Percentiles rank a stretch among this genome's conserved stretches.
These are phyloP conservation scores for Rhodotorula sphaerocarpa DNA, from an alignment of 768 basidiomycete genomes.

Conservation along the genomic window DNA sequence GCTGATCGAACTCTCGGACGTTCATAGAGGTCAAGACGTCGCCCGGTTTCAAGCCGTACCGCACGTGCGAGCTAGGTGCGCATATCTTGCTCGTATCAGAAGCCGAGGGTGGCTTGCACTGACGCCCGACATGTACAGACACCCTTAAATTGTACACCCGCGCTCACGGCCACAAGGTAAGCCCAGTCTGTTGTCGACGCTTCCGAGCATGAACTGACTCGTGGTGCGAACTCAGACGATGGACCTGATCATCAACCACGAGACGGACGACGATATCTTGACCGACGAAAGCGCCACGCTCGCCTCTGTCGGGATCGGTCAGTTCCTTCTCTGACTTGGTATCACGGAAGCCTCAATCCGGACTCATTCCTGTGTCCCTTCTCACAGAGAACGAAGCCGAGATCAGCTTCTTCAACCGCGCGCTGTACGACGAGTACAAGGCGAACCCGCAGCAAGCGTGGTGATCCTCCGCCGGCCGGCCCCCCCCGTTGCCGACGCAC, in stretches of 20 bases:
- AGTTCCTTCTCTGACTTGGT: conserved; percentile 34
- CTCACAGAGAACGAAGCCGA: conserved; percentile 86
- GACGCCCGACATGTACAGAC: conserved; percentile 49
- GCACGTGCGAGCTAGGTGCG: conserved; percentile 60
- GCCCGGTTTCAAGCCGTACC: conserved; percentile 82
- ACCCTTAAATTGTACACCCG: conserved; percentile 88
- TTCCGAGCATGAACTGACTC: background rate
- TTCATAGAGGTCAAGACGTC: conserved; percentile 60
- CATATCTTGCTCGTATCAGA: background rate
- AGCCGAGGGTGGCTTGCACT: background rate
- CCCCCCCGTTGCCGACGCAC: background rate
- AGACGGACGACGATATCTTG: conserved; percentile 84
- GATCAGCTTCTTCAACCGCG: conserved; percentile 77
- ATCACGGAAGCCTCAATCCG: too few relatives aligned
- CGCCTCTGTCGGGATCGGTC: conserved; percentile 68
- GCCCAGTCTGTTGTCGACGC: conserved; percentile 14
- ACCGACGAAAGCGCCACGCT: conserved; percentile 58
- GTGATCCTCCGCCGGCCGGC: conserved; percentile 6
- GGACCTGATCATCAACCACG: conserved; percentile 95
- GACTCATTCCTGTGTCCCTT: background rate
- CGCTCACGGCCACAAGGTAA: conserved; percentile 88
- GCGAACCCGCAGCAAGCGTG: conserved; percentile 57
- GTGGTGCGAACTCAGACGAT: conserved; percentile 56
- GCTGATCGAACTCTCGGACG: background rate
- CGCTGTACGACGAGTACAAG: conserved; percentile 72